Evolutionary conservation across 257 asterid genomes (phyloP), one percentile per base, ranked within the genome.

Genomic region (Solanum neorickii): DNA sequence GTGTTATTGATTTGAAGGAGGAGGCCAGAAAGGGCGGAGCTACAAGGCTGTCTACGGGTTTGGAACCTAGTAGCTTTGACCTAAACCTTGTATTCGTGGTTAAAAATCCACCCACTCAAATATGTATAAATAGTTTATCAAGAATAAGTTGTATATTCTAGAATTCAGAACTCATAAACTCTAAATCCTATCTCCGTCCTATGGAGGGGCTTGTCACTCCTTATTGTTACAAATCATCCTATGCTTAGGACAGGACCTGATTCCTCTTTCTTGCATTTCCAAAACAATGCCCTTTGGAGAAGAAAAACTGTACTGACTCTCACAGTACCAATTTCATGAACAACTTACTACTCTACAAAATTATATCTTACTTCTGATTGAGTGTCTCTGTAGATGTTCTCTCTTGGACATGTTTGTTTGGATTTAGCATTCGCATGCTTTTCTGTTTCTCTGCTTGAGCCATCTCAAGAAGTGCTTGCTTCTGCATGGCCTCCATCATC

Each of bases 401-500:
- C 84, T 91, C 94, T 68, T 92, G 88, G 25, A 46, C 82, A 7
- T 89, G 89, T 76, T 87, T 89, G 35, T 88, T 90, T 20, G 90
- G 37, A 59, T 92, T 90, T 39, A 90, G 72, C 78, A 85, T 89
- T 88, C 88, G 92, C 52, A 29, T 41, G 33, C 80, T 88, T 42
- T 91, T 90, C 6, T 3, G 35, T 85, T 77, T 92, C 89, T 93
- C 93, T 2, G 94, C 95, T 89, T 96, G 95, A 47, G 89, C 95
- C 90, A 88, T 88, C 90, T 94, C 95, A 15, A 93, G 89, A 59
- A 92, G 52, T 87, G 98, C 97, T 87, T 94, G 96, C 68, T 86
- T 88, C 87, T 94, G 97, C 98, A 93, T 95, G 87, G 94, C 86
- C 70, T 49, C 89, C 90, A 94, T 65, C 97, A 95, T 91, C 83